These are phyloP conservation scores for Balakata baccata DNA, from an alignment of 345 rosid species.

Conservation along the genomic window DNA sequence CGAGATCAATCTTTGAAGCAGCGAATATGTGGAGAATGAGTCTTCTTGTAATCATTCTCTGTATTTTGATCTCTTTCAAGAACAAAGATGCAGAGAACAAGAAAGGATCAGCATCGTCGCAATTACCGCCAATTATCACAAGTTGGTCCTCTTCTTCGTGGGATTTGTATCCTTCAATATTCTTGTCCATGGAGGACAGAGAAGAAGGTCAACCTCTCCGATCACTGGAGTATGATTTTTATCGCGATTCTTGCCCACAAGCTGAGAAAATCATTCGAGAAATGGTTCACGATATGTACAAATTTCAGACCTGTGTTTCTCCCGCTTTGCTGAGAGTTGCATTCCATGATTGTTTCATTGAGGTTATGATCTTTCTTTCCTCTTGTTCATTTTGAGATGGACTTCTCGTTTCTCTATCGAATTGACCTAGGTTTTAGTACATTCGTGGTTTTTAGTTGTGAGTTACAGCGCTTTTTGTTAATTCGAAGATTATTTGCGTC, in stretches of 20 bases:
- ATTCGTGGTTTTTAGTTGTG: not conserved
- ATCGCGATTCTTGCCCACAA: slow-evolving; percentile 47
- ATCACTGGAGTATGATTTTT: slow-evolving; percentile 52
- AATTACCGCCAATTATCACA: not conserved
- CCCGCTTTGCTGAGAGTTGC: slow-evolving; percentile 53
- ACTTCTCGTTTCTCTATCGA: not conserved
- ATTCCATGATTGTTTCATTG: slow-evolving; percentile 71
- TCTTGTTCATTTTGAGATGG: not conserved
- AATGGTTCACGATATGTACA: slow-evolving; percentile 27
- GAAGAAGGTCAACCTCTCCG: slow-evolving; percentile 2
- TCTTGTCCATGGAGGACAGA: slow-evolving; percentile 22
- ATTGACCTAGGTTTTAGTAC: slow-evolving; percentile 1
- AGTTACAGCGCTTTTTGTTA: no score
- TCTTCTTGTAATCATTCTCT: slow-evolving; percentile 34
- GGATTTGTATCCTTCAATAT: slow-evolving; percentile 12
- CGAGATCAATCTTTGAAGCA: slow-evolving; percentile 14
- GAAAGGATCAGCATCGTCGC: not conserved
- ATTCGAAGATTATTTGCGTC: not conserved
- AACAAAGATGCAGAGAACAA: slow-evolving; percentile 23
- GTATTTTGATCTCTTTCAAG: slow-evolving; percentile 39
- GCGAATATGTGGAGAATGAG: slow-evolving; percentile 26
- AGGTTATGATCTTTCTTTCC: slow-evolving; percentile 33
- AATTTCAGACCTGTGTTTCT: slow-evolving; percentile 33
- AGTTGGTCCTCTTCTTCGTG: not conserved
- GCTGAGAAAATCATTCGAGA: slow-evolving; percentile 45